These are phyloP conservation scores for Exophiala sp. DNA, from an alignment of 2,329 filamentous ascomycete species.

Conservation along the genomic window DNA sequence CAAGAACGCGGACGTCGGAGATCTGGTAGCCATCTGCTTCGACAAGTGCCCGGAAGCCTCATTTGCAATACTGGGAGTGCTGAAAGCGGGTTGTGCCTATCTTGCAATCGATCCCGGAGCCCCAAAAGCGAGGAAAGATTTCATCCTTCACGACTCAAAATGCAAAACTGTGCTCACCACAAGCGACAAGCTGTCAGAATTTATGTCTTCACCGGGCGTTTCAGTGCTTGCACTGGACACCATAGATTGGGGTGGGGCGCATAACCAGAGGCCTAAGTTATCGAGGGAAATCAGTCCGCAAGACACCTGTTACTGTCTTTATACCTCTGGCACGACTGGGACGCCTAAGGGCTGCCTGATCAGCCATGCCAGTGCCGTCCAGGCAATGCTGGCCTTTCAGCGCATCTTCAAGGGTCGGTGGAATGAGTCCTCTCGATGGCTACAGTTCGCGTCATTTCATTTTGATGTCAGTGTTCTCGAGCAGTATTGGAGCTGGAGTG, in stretches of 20 bases:
- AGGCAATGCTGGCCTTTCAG: constrained; percentile 85
- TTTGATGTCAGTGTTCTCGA: constrained; percentile 93
- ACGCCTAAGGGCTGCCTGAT: constrained; percentile 85
- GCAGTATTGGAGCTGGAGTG: constrained; percentile 94
- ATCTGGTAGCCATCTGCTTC: constrained; percentile 72
- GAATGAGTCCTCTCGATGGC: constrained; percentile 70
- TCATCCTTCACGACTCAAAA: constrained; percentile 71
- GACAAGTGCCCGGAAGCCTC: constrained; percentile 82
- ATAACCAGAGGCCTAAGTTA: constrained; percentile 35
- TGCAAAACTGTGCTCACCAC: constrained; percentile 63
- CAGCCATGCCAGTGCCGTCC: constrained; percentile 82
- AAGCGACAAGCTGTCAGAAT: constrained; percentile 39
- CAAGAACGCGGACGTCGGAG: constrained; percentile 51
- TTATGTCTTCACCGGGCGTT: constrained; percentile 36
- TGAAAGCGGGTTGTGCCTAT: constrained; percentile 79
- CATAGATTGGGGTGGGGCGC: constrained; percentile 36
- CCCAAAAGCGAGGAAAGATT: constrained; percentile 68
- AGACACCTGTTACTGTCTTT: constrained; percentile 75
- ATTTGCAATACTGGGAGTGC: constrained; percentile 73
- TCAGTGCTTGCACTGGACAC: constrained; percentile 49
- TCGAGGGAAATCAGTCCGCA: constrained; percentile 41
- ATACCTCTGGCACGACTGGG: constrained; percentile 83
- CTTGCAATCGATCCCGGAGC: constrained; percentile 75
- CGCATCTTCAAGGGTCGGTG: constrained; percentile 72
- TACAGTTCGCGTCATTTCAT: constrained; percentile 92